phyloP scores from a whole-genome alignment of 805 yeast genomes.

The Phaffomyces opuntiae region DNA sequence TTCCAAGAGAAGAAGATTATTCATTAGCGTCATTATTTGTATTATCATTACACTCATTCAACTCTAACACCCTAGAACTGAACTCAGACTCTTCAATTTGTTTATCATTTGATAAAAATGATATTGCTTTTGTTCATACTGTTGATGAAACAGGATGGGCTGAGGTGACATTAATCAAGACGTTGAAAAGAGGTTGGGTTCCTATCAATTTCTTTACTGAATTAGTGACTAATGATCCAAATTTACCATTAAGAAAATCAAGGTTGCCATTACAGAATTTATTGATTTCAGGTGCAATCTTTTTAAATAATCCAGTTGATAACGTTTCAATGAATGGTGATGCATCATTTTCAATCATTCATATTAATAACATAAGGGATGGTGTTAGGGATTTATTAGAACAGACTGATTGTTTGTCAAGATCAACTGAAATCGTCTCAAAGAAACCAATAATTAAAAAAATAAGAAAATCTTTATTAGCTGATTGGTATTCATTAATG shows the following conservation, averaged over 20 bases:
- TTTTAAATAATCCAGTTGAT: slow-evolving; percentile 56
- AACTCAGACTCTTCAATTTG: slow-evolving; percentile 67
- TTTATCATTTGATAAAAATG: slow-evolving; percentile 61
- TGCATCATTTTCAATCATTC: slow-evolving; percentile 16
- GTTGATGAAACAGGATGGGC: slow-evolving; percentile 86
- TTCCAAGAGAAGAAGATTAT: slow-evolving; percentile 24
- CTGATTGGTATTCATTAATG: slow-evolving; percentile 78
- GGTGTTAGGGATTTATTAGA: slow-evolving; percentile 62
- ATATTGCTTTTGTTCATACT: slow-evolving; percentile 69
- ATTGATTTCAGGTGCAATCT: slow-evolving; percentile 58
- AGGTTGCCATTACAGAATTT: slow-evolving; percentile 48
- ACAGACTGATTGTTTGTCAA: slow-evolving; percentile 65
- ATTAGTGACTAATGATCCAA: slow-evolving; percentile 26
- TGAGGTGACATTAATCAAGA: slow-evolving; percentile 64
- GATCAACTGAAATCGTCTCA: slow-evolving; percentile 65
- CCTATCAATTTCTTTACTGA: slow-evolving; percentile 72
- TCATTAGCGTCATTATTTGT: slow-evolving; percentile 49
- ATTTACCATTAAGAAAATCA: slow-evolving; percentile 14
- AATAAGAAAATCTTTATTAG: slow-evolving; percentile 59
- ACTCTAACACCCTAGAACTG: slow-evolving; percentile 50
- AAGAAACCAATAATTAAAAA: slow-evolving; percentile 53
- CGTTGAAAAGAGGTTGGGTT: slow-evolving; percentile 72
- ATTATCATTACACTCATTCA: slow-evolving; percentile 52
- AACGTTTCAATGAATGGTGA: slow-evolving; percentile 28
- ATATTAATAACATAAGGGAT: slow-evolving; percentile 60